A percentile compares a stretch with the other conserved stretches of the same genome.
These are phyloP conservation scores for Stagonosporopsis cucurbitacearum DNA, from an alignment of 2,329 filamentous ascomycete species.

Conservation along the genomic window DNA sequence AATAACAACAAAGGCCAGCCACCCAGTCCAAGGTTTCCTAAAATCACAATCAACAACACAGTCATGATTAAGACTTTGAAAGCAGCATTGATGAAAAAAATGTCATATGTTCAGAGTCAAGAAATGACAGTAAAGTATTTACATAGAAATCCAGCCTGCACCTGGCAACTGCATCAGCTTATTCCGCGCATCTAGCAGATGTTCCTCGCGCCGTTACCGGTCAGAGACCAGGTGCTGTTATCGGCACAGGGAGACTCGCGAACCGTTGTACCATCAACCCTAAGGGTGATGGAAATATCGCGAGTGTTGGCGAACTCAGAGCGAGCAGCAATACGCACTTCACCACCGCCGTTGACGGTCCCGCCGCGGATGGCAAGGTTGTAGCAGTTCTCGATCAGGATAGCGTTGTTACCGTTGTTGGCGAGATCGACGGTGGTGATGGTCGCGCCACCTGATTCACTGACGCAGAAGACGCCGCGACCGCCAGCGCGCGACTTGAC, in stretches of 20 bases:
- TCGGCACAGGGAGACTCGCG: slow-evolving; percentile 63
- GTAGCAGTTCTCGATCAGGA: slow-evolving; percentile 67
- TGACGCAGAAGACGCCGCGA: slow-evolving; percentile 65
- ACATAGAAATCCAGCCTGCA: neutral
- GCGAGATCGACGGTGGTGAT: slow-evolving; percentile 60
- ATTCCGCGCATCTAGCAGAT: slow-evolving; percentile 23
- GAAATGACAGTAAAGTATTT: neutral
- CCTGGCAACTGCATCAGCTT: neutral
- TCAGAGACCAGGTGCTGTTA: slow-evolving; percentile 56
- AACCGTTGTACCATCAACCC: slow-evolving; percentile 59
- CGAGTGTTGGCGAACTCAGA: slow-evolving; percentile 61
- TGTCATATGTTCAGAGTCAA: neutral
- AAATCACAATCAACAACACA: too few relatives aligned
- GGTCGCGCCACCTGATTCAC: slow-evolving; percentile 60
- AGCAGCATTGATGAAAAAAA: neutral
- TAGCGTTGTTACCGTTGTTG: slow-evolving; percentile 62
- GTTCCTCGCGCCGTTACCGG: slow-evolving; percentile 51
- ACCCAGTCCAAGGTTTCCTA: too few relatives aligned
- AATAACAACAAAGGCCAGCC: too few relatives aligned
- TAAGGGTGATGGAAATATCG: slow-evolving; percentile 59
- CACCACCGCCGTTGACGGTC: slow-evolving; percentile 61
- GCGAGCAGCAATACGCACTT: slow-evolving; percentile 61
- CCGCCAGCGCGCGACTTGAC: slow-evolving; percentile 64
- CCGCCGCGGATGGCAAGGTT: slow-evolving; percentile 60
- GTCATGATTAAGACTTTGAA: neutral